Evolutionary conservation across 345 rosid genomes (phyloP), one percentile per base, ranked within the genome.

Genomic region (Geranium rotundifolium): DNA sequence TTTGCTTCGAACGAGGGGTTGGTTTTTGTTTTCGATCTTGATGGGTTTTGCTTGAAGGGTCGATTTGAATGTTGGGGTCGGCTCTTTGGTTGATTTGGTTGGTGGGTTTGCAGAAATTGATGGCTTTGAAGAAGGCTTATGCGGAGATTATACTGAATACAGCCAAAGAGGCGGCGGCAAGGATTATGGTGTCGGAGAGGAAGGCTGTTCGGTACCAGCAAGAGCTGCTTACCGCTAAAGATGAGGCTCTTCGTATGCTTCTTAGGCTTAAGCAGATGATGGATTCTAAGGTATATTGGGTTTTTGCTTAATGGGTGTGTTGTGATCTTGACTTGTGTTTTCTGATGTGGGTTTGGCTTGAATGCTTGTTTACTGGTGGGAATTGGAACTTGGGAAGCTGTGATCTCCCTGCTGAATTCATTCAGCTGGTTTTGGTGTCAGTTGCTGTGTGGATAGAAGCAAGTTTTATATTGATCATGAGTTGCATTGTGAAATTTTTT

Each of bases 91-190:
- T 64, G n/a, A 17, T 67, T 60, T 56, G 23, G 60, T 57, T 23
- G 54, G 56, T 65, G 63, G 19, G 34, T 31, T 19, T 64, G 50
- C 81, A 93, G 91, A 90, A 82, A 78, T 77, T 83, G 75, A 79
- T 75, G 69, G 95, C 91, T 67, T 73, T 93, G 85, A 85, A 93
- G 81, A 90, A 82, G 88, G 99, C 93, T 31, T 93, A 90, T 64
- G 99, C 99, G 64, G 97, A 87, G 64, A 86, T 87, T 60, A 84
- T 92, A 50, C 76, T 90, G 75, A 90, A 85, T 69, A 81, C 95
- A 16, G 91, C 95, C 17, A 92, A 84, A 78, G 99, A 93, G 67
- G 91, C 97, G 61, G 96, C 97, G 67, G 91, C 85, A 59, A 85
- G 95, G 75, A 83, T 87, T 70, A 79, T 87, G 84, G 77, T 74